Evolutionary conservation across 177 flowering plant species (phyloP).

Genomic region (Telopea speciosissima): DNA sequence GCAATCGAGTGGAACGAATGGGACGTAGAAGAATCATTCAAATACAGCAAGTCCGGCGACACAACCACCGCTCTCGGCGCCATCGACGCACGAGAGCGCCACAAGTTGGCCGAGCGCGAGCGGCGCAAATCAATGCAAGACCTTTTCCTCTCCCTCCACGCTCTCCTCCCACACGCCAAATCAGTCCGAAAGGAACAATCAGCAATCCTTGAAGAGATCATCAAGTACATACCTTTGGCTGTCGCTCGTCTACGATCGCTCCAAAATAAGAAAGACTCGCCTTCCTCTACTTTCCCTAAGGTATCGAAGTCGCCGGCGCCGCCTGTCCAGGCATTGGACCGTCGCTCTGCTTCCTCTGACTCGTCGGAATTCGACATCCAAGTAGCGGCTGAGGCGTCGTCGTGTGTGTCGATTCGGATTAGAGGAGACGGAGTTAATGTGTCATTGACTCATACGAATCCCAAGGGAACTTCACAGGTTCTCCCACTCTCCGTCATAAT

Average conservation of each 20-base stretch:
- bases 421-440: conserved; percentile 28
- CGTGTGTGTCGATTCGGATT: conserved; percentile 22
- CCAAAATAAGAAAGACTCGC: conserved; percentile 10
- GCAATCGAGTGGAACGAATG: conserved; percentile 12
- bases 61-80: neutral
- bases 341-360: neutral
- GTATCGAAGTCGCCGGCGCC: neutral
- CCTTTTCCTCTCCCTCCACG: conserved; percentile 27
- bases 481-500: conserved; percentile 17
- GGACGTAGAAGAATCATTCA: neutral
- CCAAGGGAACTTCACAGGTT: conserved; percentile 15
- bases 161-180: conserved; percentile 25
- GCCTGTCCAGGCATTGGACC: conserved; percentile 3
- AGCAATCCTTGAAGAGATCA: conserved; percentile 30
- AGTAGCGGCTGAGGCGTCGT: conserved; percentile 17
- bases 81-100: conserved; percentile 25
- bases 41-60: neutral
- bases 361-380: conserved; percentile 22
- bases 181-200: conserved; percentile 30
- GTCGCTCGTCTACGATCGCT: conserved; percentile 28
- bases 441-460: conserved; percentile 13
- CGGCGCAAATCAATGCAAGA: conserved; percentile 30
- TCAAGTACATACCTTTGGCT: conserved; percentile 30
- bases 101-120: conserved; percentile 29
- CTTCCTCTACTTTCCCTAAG: neutral